Percentiles rank a stretch among this genome's conserved stretches.
phyloP scores from a whole-genome alignment of 2,329 filamentous ascomycete genomes.

The Epichloe baconii region DNA sequence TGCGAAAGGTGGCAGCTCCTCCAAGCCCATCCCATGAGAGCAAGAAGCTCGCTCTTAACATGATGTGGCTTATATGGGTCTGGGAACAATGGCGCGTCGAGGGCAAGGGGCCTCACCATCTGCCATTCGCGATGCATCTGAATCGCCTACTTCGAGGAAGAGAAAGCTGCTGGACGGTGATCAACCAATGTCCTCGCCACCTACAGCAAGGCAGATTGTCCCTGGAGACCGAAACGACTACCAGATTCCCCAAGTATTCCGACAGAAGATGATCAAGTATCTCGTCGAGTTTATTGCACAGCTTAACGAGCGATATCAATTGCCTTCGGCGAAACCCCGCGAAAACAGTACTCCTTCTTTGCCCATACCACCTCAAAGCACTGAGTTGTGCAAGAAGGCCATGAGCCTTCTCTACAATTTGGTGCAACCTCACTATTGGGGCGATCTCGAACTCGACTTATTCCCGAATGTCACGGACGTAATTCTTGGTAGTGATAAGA shows the following conservation, averaged over 20 bases:
- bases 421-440: constrained; percentile 79
- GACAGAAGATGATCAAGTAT: constrained; percentile 82
- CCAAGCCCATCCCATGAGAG: constrained; percentile 80
- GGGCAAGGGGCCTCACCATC: constrained; percentile 29
- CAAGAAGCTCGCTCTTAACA: constrained; percentile 78
- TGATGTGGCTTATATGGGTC: constrained; percentile 81
- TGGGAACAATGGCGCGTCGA: constrained; percentile 82
- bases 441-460: constrained; percentile 79
- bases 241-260: constrained; percentile 50
- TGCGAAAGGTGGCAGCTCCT: constrained; percentile 75
- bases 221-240: constrained; percentile 49
- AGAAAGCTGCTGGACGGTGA: constrained; percentile 62
- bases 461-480: constrained; percentile 84
- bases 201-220: constrained; percentile 28
- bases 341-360: constrained; percentile 33
- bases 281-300: constrained; percentile 90
- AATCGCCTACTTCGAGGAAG: constrained; percentile 64
- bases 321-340: constrained; percentile 56
- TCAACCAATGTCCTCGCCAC: constrained; percentile 38
- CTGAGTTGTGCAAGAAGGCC: constrained; percentile 76
- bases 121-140: constrained; percentile 31
- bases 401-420: constrained; percentile 72
- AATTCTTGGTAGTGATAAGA: constrained; percentile 72
- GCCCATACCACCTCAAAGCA: constrained; percentile 40
- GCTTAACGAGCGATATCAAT: constrained; percentile 70